Conservation (phyloP, 192 early-diverging fungal species). For the Diversispora eburnea region DNA sequence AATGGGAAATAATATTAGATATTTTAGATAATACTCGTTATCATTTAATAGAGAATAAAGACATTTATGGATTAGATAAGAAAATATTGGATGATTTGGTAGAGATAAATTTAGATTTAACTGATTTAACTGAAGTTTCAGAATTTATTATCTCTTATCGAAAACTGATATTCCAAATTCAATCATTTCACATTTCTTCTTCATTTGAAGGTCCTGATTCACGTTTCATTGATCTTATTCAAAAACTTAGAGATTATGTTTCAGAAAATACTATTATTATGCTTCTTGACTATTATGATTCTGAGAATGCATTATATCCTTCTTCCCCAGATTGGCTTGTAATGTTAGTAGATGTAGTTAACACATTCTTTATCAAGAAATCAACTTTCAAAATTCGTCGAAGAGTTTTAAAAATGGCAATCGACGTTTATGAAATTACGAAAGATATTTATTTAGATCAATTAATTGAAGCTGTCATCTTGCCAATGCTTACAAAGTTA, state of each 20-base stretch:
- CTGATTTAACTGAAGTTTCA: slow-evolving; percentile 1
- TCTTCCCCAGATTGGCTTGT: slow-evolving; percentile 53
- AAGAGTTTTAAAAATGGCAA: slow-evolving; percentile 39
- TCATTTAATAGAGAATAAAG: slow-evolving; percentile 6
- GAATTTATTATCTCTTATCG: slow-evolving; percentile 33
- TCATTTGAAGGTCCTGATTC: slow-evolving; percentile 37
- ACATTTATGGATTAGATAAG: neutral
- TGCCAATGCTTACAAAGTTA: slow-evolving; percentile 43
- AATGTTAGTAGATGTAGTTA: slow-evolving; percentile 39
- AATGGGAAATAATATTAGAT: slow-evolving; percentile 52
- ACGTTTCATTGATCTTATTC: slow-evolving; percentile 49
- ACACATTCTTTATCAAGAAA: slow-evolving; percentile 43
- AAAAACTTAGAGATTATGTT: slow-evolving; percentile 39
- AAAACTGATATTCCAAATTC: slow-evolving; percentile 32
- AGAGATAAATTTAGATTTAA: neutral
- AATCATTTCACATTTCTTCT: slow-evolving; percentile 28
- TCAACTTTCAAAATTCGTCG: slow-evolving; percentile 33
- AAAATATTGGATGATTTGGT: neutral
- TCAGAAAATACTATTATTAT: slow-evolving; percentile 42
- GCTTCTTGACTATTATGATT: slow-evolving; percentile 49
- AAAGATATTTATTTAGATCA: slow-evolving; percentile 51
- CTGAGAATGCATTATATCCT: slow-evolving; percentile 50
- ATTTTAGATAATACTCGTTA: slow-evolving; percentile 34
- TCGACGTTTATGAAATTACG: slow-evolving; percentile 47
- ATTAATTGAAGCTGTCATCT: slow-evolving; percentile 40